phyloP scores from a whole-genome alignment of 805 yeast species.

The Yarrowia phangngaensis region DNA sequence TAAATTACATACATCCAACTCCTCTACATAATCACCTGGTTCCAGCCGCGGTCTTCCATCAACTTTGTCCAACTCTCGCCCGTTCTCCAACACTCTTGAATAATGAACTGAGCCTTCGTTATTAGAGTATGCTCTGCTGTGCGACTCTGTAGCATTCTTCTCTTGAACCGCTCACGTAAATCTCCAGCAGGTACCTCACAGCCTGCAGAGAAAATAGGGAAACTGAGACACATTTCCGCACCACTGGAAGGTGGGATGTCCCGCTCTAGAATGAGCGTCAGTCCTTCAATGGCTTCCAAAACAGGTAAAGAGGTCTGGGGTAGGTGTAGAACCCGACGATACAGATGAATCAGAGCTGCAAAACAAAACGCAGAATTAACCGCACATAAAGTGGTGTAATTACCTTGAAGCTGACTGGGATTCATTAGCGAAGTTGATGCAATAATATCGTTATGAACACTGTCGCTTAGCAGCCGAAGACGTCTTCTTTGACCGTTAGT shows the following conservation, averaged over 20 bases:
- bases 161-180: conserved; percentile 41
- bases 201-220: conserved; percentile 56
- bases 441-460: conserved; percentile 27
- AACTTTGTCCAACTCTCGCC: conserved; percentile 21
- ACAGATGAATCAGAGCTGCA: conserved; percentile 54
- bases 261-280: conserved; percentile 41
- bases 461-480: conserved; percentile 17
- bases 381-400: conserved; percentile 40
- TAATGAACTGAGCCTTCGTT: conserved; percentile 17
- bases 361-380: conserved; percentile 52
- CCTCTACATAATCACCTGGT: conserved; percentile 21
- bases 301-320: conserved; percentile 48
- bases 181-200: conserved; percentile 49
- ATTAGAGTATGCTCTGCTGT: conserved; percentile 16
- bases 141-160: conserved; percentile 34
- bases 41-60: conserved; percentile 25
- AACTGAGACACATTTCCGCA: conserved; percentile 54
- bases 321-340: conserved; percentile 51
- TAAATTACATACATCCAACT: too few relatives aligned
- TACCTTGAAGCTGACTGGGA: conserved; percentile 30
- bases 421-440: conserved; percentile 31
- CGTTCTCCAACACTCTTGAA: conserved; percentile 24
- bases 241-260: conserved; percentile 48
- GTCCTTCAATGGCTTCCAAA: conserved; percentile 47
- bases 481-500: background rate